Evolutionary conservation across 495 filamentous ascomycete species (phyloP).

Genomic region (Aspergillus baeticus): DNA sequence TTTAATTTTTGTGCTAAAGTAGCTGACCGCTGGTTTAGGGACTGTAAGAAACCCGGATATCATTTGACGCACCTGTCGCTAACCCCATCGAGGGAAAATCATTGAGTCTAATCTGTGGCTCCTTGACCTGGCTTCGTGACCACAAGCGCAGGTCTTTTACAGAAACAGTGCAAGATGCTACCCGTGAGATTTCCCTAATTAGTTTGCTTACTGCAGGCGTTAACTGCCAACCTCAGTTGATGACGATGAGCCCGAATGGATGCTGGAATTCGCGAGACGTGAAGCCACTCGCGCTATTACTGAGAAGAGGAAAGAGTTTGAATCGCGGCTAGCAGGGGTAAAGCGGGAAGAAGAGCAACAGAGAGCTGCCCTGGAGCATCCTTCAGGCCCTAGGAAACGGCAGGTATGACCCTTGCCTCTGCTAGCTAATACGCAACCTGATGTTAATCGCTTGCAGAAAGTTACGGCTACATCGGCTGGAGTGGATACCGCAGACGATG

Average conservation of each 20-base stretch:
- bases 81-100: conserved; percentile 75
- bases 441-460: conserved; percentile 28
- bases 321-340: conserved; percentile 65
- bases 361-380: conserved; percentile 46
- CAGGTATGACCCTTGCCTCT: conserved; percentile 33
- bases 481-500: conserved; percentile 56
- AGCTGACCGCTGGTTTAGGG: conserved; percentile 22
- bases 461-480: conserved; percentile 25
- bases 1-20: neutral
- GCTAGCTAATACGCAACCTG: neutral
- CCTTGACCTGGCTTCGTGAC: conserved; percentile 90
- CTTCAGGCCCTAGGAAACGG: conserved; percentile 49
- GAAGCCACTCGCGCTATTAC: conserved; percentile 67
- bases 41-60: conserved; percentile 31
- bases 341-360: conserved; percentile 65
- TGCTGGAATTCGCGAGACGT: conserved; percentile 69
- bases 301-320: conserved; percentile 66
- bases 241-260: conserved; percentile 84
- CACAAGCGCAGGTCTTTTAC: conserved; percentile 71
- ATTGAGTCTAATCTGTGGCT: conserved; percentile 87
- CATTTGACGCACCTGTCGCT: neutral
- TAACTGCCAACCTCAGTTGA: conserved; percentile 35
- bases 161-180: conserved; percentile 38
- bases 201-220: neutral
- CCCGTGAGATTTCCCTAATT: conserved; percentile 27